Conservation (phyloP, 345 rosid genomes). For the Murraya paniculata region DNA sequence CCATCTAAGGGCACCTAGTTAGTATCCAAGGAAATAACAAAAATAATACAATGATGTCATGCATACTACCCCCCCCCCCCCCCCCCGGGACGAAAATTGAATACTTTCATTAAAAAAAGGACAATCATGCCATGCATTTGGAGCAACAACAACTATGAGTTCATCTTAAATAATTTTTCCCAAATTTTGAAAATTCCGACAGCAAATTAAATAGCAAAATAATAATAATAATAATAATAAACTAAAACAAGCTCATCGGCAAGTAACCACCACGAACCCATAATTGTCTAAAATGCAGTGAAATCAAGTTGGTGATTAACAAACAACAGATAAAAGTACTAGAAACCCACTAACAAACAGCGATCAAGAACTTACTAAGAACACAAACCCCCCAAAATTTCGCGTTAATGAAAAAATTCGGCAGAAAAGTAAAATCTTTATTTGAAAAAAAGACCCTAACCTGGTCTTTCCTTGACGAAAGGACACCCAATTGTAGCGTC, state of each 20-base stretch:
- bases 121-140: background rate
- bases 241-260: background rate
- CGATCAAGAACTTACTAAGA: background rate
- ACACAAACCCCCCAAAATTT: background rate
- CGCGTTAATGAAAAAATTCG: background rate
- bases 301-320: background rate
- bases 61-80: too few species aligned
- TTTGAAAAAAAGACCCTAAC: constrained; percentile 28
- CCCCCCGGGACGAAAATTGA: too few species aligned
- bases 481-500: constrained; percentile 63
- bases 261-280: background rate
- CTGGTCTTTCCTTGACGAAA: constrained; percentile 62
- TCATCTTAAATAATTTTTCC: too few species aligned
- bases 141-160: background rate
- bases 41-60: background rate
- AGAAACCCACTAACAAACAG: background rate
- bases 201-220: background rate
- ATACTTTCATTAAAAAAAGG: too few species aligned
- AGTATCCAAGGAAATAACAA: background rate
- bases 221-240: background rate
- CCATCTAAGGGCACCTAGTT: background rate
- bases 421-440: background rate
- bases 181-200: background rate
- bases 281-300: background rate
- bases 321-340: background rate